Evolutionary conservation across 192 early-diverging fungal species (phyloP), one percentile per base, ranked within the genome.

Genomic region (Podila clonocystis): DNA sequence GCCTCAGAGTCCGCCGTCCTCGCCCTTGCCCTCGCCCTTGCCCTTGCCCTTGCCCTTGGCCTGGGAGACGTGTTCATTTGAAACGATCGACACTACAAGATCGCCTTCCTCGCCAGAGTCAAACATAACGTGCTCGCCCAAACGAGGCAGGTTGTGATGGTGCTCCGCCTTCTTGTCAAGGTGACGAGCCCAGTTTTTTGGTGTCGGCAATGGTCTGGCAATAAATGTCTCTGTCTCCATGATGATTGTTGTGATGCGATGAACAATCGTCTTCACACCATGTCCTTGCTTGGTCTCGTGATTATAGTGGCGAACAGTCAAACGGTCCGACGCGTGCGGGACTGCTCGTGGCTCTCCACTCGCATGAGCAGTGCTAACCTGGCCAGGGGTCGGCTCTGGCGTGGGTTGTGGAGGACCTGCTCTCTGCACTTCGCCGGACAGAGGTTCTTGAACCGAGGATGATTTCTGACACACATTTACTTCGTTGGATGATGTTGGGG

Each of bases 221-320:
- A 77, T 64, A 24, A 70, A 62, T 3, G 74, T 77, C 58, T 77
- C 58, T 2, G 63, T 72, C 41, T 79, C 70, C 15, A 79, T 59
- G 20, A 72, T 79, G 17, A 72, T 31, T 13, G 70, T 79, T n/a
- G 70, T 72, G 6, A 68, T 61, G 13, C 70, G 69, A 55, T 68
- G 60, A 19, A 67, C 22, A 3, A 72, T 52, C 17, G 48, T 72
- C 38, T 55, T 58, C 61, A 29, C 9, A 20, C 13, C 31, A 9
- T 75, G 30, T 31, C n/a, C 72, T 0, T 36, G 62, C 20, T 63
- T 63, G 30, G 33, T n/a, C n/a, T 63, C 31, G 20, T 63, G 62
- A 20, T 63, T n/a, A n/a, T 63, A 34, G 33, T 38, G 62, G 33
- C 62, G 62, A 31, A 63, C 62, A 9, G 62, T 63, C 19, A 34